Evolutionary conservation across 768 basidiomycete species (phyloP).

Genomic region (Piloderma croceum): DNA sequence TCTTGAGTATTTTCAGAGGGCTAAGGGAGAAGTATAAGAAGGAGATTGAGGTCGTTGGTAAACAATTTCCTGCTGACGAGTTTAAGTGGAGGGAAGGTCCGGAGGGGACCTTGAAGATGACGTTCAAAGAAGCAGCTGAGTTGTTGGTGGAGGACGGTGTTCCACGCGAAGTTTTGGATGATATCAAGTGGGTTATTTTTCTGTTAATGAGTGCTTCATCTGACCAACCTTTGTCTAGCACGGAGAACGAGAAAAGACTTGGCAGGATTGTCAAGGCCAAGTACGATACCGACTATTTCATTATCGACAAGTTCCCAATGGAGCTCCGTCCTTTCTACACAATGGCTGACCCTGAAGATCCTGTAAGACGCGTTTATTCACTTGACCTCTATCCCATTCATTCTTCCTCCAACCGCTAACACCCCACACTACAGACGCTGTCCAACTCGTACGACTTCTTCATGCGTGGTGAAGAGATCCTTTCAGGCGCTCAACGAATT

Average conservation of each 20-base stretch:
- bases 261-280: constrained; percentile 87
- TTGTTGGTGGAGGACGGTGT: constrained; percentile 85
- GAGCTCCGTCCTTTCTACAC: constrained; percentile 97
- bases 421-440: constrained; percentile 47
- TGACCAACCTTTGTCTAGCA: constrained; percentile 44
- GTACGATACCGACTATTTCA: constrained; percentile 97
- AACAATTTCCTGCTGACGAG: constrained; percentile 92
- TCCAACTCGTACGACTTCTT: constrained; percentile 99
- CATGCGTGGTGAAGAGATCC: constrained; percentile 98
- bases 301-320: constrained; percentile 98
- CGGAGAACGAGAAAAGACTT: constrained; percentile 91
- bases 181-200: constrained; percentile 65
- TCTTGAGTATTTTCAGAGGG: constrained; percentile 81
- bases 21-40: constrained; percentile 69
- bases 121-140: constrained; percentile 84
- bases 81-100: constrained; percentile 93
- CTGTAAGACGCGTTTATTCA: constrained; percentile 45
- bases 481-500: constrained; percentile 96
- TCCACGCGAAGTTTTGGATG: constrained; percentile 70
- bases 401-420: constrained; percentile 7
- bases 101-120: constrained; percentile 80
- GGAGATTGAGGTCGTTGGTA: constrained; percentile 77
- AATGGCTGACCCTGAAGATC: constrained; percentile 93
- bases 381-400: constrained; percentile 19
- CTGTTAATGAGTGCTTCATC: background rate